phyloP scores from a whole-genome alignment of 73 alveolate genomes.

The Paraurostyla sp. region DNA sequence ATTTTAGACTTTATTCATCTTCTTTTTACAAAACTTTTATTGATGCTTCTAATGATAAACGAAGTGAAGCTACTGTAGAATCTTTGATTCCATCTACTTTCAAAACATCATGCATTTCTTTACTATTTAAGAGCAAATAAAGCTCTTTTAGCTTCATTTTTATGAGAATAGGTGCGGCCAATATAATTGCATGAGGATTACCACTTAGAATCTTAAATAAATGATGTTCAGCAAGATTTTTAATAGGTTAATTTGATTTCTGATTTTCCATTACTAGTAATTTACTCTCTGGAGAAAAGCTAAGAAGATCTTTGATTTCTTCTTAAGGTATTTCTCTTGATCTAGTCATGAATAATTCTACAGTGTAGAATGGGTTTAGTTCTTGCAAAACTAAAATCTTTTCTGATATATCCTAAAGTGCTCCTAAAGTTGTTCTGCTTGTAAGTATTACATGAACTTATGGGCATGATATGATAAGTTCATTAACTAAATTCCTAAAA shows the following conservation, averaged over 20 bases:
- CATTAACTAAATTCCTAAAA: constrained; percentile 17
- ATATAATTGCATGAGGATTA: constrained; percentile 69
- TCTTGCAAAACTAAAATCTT: constrained; percentile 30
- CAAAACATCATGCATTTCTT: constrained; percentile 62
- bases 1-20: constrained; percentile 32
- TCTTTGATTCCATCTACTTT: constrained; percentile 55
- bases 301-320: constrained; percentile 42
- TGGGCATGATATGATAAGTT: neutral
- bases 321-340: neutral
- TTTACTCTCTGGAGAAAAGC: constrained; percentile 45
- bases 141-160: constrained; percentile 55
- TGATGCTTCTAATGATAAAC: constrained; percentile 65
- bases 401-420: constrained; percentile 41
- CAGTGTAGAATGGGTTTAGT: constrained; percentile 18
- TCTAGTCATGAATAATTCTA: constrained; percentile 10
- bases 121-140: constrained; percentile 42
- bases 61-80: constrained; percentile 63
- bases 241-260: too few species aligned
- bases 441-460: constrained; percentile 34
- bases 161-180: constrained; percentile 60
- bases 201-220: constrained; percentile 58
- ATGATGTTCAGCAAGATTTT: constrained; percentile 47
- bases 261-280: too few species aligned
- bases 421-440: constrained; percentile 37
- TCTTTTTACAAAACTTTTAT: constrained; percentile 50